Evolutionary conservation across 805 yeast species (phyloP).

Genomic region (Kuraishia cidri): DNA sequence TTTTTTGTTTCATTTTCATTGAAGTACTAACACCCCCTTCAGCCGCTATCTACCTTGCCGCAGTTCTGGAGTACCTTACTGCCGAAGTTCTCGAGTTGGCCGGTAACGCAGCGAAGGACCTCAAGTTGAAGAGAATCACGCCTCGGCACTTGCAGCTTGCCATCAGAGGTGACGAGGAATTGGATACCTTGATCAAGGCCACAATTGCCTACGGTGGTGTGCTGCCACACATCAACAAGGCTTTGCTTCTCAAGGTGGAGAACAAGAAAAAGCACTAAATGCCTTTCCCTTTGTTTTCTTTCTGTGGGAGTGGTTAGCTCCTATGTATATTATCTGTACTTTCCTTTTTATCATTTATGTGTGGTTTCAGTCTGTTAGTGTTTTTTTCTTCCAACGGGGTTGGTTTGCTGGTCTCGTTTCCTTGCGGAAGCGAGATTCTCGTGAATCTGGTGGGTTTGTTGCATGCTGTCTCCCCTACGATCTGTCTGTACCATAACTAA

Average conservation of each 20-base stretch:
- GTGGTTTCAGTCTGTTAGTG: too few relatives aligned
- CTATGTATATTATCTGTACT: too few relatives aligned
- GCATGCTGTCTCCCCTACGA: too few relatives aligned
- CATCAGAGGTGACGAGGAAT: constrained; percentile 98
- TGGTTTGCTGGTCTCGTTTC: too few relatives aligned
- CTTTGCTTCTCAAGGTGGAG: constrained; percentile 69
- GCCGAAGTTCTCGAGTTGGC: constrained; percentile 97
- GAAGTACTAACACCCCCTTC: constrained; percentile 5
- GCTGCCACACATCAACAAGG: constrained; percentile 85
- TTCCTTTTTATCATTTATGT: too few relatives aligned
- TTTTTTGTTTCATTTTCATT: neutral
- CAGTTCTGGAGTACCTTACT: constrained; percentile 91
- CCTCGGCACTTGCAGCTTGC: constrained; percentile 98
- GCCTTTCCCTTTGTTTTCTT: too few relatives aligned
- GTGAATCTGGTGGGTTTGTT: too few relatives aligned
- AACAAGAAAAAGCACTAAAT: constrained; percentile 29
- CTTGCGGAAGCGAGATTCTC: too few relatives aligned
- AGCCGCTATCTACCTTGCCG: constrained; percentile 92
- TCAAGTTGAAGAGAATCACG: constrained; percentile 92
- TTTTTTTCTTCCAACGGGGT: too few relatives aligned
- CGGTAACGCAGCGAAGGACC: constrained; percentile 96
- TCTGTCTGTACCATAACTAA: too few relatives aligned
- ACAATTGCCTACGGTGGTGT: constrained; percentile 99
- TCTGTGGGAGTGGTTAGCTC: too few relatives aligned
- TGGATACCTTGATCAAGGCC: constrained; percentile 90